phyloP scores from a whole-genome alignment of 2,329 filamentous ascomycete genomes.

The Penicillium brevicompactum region DNA sequence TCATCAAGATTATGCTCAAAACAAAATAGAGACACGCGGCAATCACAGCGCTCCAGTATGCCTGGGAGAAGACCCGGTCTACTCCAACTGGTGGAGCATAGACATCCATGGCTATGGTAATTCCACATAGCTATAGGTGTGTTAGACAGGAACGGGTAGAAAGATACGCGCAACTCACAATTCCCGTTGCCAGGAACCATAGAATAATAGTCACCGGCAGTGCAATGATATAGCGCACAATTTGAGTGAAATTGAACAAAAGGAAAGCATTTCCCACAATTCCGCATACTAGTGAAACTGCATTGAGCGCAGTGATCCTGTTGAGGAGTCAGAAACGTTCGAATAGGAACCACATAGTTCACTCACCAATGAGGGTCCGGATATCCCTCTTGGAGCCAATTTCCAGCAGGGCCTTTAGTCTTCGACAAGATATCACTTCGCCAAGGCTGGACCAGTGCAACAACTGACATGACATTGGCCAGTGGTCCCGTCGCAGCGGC shows the following conservation, averaged over 20 bases:
- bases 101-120: conserved; percentile 66
- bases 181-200: conserved; percentile 68
- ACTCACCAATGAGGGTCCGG: conserved; percentile 70
- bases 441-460: conserved; percentile 81
- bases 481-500: conserved; percentile 83
- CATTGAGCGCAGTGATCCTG: conserved; percentile 75
- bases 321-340: not conserved
- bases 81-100: conserved; percentile 55
- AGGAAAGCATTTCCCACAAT: conserved; percentile 79
- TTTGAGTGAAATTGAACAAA: conserved; percentile 81
- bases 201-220: conserved; percentile 80
- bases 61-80: conserved; percentile 69
- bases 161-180: conserved; percentile 45
- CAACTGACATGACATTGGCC: conserved; percentile 85
- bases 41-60: conserved; percentile 84
- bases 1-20: conserved; percentile 72
- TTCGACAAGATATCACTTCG: conserved; percentile 56
- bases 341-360: not conserved
- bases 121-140: conserved; percentile 59
- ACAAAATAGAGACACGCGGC: conserved; percentile 78
- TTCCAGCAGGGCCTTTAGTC: conserved; percentile 49
- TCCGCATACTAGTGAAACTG: conserved; percentile 73
- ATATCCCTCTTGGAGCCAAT: conserved; percentile 56
- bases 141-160: conserved; percentile 1
- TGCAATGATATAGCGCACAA: conserved; percentile 77